Evolutionary conservation across 1,284 basidiomycete species (phyloP), one percentile per base, ranked within the genome.

Genomic region (Ganoderma lucidum): DNA sequence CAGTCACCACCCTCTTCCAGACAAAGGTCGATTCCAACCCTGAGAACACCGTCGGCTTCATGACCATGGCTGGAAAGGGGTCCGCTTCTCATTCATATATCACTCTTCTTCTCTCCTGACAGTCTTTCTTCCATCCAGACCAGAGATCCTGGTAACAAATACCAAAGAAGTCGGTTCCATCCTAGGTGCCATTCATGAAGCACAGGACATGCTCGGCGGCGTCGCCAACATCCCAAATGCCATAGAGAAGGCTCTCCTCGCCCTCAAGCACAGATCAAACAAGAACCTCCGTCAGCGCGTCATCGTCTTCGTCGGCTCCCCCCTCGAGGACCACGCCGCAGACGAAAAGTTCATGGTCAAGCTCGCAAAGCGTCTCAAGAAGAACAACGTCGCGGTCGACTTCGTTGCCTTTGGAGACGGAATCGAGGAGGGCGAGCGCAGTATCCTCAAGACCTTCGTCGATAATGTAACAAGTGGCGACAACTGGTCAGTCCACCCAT

Each of bases 351-450:
- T 86, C 69, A 90, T 97, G 86, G 84, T 94, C 74, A 92, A 90
- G 80, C 88, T 99, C 19, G 97, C 96, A 30, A 98, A 97, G 86
- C 97, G 96, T 81, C 86, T 99, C 75, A 98, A 98, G 86, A 99
- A 99, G 92, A 99, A 99, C 82, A 99, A 99, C 77, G 96, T 99
- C 53, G 94, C 96, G 0, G 89, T 99, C 15, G 97, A 99, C 81
- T 86, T 99, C 68, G 85, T 99, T 51, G 91, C 89, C 19, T 99
- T 92, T 75, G 90, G 93, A 0, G 90, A 91, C 73, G 90, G 88
- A 6, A 88, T 93, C 64, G 91, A 92, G 76, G 87, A 90, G 70
- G 86, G 86, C 35, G 90, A 88, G 68, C 85, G 86, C 67, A 84
- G 83, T 14, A 88, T 93, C 67, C 84, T 96, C 63, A 87, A 85